Percentiles rank a stretch among this genome's conserved stretches.
Evolutionary conservation across 1,284 basidiomycete species (phyloP).

Genomic region (Singerocomus rubriflavus): DNA sequence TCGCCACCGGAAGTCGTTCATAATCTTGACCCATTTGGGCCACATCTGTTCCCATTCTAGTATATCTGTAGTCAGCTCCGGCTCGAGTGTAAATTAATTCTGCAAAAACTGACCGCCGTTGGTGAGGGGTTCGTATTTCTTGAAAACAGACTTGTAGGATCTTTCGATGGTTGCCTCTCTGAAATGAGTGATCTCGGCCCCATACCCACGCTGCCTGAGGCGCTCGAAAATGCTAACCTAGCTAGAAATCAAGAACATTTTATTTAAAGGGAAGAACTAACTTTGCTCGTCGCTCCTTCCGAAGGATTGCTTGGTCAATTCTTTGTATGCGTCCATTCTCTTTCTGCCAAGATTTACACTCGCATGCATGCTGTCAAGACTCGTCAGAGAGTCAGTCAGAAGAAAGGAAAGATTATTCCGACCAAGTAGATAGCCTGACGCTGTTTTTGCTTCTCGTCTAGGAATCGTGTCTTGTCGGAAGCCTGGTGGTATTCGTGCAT

Average conservation of each 20-base stretch:
- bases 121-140: slow-evolving; percentile 12
- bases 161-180: not conserved
- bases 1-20: slow-evolving; percentile 14
- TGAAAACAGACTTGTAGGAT: slow-evolving; percentile 10
- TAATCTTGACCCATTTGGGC: slow-evolving; percentile 9
- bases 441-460: slow-evolving; percentile 4
- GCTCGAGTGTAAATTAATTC: not conserved
- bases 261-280: not conserved
- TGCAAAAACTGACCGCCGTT: slow-evolving; percentile 13
- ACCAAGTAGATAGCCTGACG: slow-evolving; percentile 5
- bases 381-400: not conserved
- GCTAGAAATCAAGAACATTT: not conserved
- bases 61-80: slow-evolving; percentile 3
- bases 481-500: slow-evolving; percentile 11
- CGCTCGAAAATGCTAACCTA: slow-evolving; percentile 17
- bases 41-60: slow-evolving; percentile 16
- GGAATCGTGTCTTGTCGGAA: slow-evolving; percentile 7
- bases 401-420: not conserved
- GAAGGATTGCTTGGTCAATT: slow-evolving; percentile 4
- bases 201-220: slow-evolving; percentile 16
- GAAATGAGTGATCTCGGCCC: slow-evolving; percentile 11
- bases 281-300: slow-evolving; percentile 9
- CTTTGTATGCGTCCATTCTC: slow-evolving; percentile 6
- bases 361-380: slow-evolving; percentile 10
- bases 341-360: slow-evolving; percentile 15